These are phyloP conservation scores for Fraxinus quadrangulata DNA, from an alignment of 257 asterid genomes.

Conservation along the genomic window DNA sequence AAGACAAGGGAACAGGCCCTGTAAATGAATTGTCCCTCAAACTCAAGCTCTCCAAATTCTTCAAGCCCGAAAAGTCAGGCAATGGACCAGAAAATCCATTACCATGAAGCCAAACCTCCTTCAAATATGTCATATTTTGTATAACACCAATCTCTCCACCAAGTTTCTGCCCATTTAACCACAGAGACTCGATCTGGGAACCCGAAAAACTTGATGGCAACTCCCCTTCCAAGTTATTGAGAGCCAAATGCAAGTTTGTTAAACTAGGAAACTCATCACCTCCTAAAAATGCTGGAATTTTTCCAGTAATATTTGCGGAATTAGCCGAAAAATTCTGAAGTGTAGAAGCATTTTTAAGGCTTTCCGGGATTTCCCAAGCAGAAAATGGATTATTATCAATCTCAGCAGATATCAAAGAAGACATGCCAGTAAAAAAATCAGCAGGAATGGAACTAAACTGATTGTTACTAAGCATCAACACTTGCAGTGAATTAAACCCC, in stretches of 20 bases:
- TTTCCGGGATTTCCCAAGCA: slow-evolving; percentile 69
- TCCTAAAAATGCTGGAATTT: slow-evolving; percentile 54
- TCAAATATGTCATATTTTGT: slow-evolving; percentile 76
- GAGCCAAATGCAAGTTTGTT: slow-evolving; percentile 75
- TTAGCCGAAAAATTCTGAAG: slow-evolving; percentile 80
- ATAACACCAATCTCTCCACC: slow-evolving; percentile 66
- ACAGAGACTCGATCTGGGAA: slow-evolving; percentile 68
- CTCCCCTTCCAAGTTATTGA: slow-evolving; percentile 70
- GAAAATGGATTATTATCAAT: slow-evolving; percentile 70
- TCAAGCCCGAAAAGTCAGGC: slow-evolving; percentile 69
- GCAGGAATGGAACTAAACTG: slow-evolving; percentile 62
- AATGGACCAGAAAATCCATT: slow-evolving; percentile 70
- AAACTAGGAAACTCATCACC: slow-evolving; percentile 70
- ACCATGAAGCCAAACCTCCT: slow-evolving; percentile 81
- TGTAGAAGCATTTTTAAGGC: slow-evolving; percentile 64
- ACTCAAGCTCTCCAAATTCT: slow-evolving; percentile 58
- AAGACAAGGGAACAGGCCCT: slow-evolving; percentile 63
- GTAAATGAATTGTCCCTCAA: slow-evolving; percentile 80
- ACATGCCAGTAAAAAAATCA: slow-evolving; percentile 78
- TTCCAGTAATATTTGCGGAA: slow-evolving; percentile 72
- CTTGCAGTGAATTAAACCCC: slow-evolving; percentile 63
- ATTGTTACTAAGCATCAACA: slow-evolving; percentile 69
- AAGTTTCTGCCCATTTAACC: slow-evolving; percentile 87
- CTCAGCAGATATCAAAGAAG: slow-evolving; percentile 72
- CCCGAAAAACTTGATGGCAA: slow-evolving; percentile 63